These are phyloP conservation scores for Aspergillus sergii DNA, from an alignment of 2,329 filamentous ascomycete species.

Conservation along the genomic window DNA sequence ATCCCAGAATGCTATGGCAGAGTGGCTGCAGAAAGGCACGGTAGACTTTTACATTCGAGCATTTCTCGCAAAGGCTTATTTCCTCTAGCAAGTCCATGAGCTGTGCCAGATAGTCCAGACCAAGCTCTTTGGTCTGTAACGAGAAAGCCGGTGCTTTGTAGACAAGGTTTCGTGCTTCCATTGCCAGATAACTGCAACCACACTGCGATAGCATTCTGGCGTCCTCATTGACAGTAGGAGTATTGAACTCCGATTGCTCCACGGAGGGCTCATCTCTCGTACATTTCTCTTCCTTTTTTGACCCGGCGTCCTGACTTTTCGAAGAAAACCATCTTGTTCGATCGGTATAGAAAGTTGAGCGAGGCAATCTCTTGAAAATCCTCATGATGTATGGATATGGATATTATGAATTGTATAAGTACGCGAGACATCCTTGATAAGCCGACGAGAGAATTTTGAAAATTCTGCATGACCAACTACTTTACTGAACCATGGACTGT, in stretches of 20 bases:
- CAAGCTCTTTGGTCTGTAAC: conserved; percentile 6
- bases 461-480: not conserved
- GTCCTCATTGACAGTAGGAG: not conserved
- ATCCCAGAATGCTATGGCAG: conserved; percentile 4
- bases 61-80: conserved; percentile 11
- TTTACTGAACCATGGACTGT: not conserved
- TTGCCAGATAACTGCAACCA: not conserved
- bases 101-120: conserved; percentile 1
- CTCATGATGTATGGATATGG: not conserved
- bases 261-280: not conserved
- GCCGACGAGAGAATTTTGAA: too few relatives aligned
- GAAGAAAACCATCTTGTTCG: not conserved
- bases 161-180: not conserved
- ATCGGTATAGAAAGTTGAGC: not conserved
- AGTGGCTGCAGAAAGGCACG: conserved; percentile 2
- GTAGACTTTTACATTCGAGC: not conserved
- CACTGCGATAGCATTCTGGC: not conserved
- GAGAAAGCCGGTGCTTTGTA: not conserved
- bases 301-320: not conserved
- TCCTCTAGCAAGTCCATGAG: conserved; percentile 7
- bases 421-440: too few relatives aligned
- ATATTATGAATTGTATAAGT: not conserved
- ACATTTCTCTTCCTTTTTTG: not conserved
- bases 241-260: not conserved
- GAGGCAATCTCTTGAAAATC: not conserved